Evolutionary conservation across 495 filamentous ascomycete genomes (phyloP).

Genomic region (Aspergillus sclerotiicarbonarius): DNA sequence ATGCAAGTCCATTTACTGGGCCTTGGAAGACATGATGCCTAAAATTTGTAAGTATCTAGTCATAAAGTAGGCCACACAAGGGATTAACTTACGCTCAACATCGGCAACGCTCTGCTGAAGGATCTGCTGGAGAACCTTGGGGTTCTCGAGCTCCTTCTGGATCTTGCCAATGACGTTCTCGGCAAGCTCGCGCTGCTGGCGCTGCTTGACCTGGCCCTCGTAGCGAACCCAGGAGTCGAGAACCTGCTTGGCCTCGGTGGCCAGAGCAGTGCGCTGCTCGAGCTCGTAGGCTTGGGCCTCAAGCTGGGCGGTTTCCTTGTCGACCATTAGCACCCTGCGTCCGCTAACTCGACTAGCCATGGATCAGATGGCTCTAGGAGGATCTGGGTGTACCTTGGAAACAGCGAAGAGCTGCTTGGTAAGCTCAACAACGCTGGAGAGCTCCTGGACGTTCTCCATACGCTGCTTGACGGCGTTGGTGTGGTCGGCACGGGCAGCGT

Average conservation of each 20-base stretch:
- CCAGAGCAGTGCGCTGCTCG: slow-evolving; percentile 88
- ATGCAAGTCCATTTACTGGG: slow-evolving; percentile 44
- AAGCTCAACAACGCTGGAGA: slow-evolving; percentile 88
- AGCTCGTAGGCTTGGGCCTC: slow-evolving; percentile 96
- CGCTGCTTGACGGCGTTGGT: slow-evolving; percentile 89
- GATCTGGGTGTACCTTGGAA: slow-evolving; percentile 69
- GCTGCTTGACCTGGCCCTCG: slow-evolving; percentile 96
- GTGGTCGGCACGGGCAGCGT: slow-evolving; percentile 89
- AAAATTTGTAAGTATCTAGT: slow-evolving; percentile 25
- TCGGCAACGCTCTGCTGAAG: slow-evolving; percentile 92
- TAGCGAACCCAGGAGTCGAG: slow-evolving; percentile 99
- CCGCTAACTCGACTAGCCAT: neutral
- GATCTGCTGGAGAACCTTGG: slow-evolving; percentile 90
- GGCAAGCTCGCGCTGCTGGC: slow-evolving; percentile 94
- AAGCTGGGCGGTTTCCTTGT: slow-evolving; percentile 90
- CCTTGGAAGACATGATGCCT: slow-evolving; percentile 56
- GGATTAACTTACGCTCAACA: slow-evolving; percentile 80
- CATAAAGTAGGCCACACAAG: neutral
- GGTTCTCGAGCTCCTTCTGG: slow-evolving; percentile 96
- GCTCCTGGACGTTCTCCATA: slow-evolving; percentile 89
- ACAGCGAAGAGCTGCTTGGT: slow-evolving; percentile 97
- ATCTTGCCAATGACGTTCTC: slow-evolving; percentile 92
- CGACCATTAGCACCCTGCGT: slow-evolving; percentile 17
- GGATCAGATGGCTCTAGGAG: neutral
- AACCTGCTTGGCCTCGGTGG: slow-evolving; percentile 87